Evolutionary conservation across 805 yeast species (phyloP).

Genomic region (Tetrapisispora pingtungensis): DNA sequence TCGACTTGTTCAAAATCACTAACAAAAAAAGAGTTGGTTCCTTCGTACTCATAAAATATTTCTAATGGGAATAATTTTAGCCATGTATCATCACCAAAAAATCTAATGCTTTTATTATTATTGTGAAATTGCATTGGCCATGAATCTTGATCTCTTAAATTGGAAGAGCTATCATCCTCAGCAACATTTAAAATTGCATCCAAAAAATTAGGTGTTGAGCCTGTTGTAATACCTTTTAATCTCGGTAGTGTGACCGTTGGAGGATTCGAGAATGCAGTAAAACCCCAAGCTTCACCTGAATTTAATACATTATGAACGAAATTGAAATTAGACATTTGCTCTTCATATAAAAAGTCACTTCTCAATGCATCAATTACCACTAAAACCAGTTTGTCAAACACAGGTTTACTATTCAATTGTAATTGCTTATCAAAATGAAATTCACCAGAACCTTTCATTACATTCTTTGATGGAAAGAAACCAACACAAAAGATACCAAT

Average conservation of each 20-base stretch:
- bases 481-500: slow-evolving; percentile 63
- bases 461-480: slow-evolving; percentile 83
- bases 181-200: slow-evolving; percentile 93
- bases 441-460: slow-evolving; percentile 50
- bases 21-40: slow-evolving; percentile 89
- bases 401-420: slow-evolving; percentile 25
- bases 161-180: slow-evolving; percentile 69
- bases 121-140: slow-evolving; percentile 64
- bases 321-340: slow-evolving; percentile 52
- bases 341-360: slow-evolving; percentile 67
- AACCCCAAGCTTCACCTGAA: slow-evolving; percentile 68
- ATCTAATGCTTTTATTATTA: slow-evolving; percentile 41
- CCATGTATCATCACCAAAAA: slow-evolving; percentile 99
- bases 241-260: slow-evolving; percentile 96
- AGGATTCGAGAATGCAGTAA: slow-evolving; percentile 85
- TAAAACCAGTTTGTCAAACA: slow-evolving; percentile 57
- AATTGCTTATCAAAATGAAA: slow-evolving; percentile 26
- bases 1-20: slow-evolving; percentile 94
- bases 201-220: slow-evolving; percentile 85
- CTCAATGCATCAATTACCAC: slow-evolving; percentile 92
- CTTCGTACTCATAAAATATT: slow-evolving; percentile 58
- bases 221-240: slow-evolving; percentile 86
- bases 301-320: slow-evolving; percentile 57
- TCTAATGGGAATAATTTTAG: slow-evolving; percentile 67
- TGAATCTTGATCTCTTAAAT: slow-evolving; percentile 66